phyloP scores from a whole-genome alignment of 345 rosid genomes.

The Euphorbia lathyris region DNA sequence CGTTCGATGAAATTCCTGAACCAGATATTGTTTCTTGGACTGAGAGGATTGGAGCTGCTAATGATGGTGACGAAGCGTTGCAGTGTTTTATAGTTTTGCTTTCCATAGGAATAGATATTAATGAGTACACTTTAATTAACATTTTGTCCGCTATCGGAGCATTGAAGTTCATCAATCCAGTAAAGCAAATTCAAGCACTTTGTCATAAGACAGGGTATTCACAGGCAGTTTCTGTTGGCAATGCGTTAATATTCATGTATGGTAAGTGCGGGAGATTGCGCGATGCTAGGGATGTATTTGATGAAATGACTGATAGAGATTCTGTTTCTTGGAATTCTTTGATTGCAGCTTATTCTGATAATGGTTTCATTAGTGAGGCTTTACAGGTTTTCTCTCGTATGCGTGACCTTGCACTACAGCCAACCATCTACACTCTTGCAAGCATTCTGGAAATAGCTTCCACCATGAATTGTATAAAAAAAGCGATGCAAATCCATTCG shows the following conservation, averaged over 20 bases:
- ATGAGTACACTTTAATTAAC: conserved; percentile 35
- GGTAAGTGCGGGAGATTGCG: conserved; percentile 27
- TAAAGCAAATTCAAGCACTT: conserved; percentile 40
- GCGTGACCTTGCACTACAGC: conserved; percentile 16
- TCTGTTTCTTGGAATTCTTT: conserved; percentile 44
- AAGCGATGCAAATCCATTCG: conserved; percentile 35
- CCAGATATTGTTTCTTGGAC: conserved; percentile 44
- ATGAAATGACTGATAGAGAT: conserved; percentile 29
- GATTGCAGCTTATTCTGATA: conserved; percentile 38
- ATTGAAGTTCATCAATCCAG: conserved; percentile 20
- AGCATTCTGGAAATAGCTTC: conserved; percentile 36
- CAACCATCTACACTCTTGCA: conserved; percentile 29
- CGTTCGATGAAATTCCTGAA: conserved; percentile 42
- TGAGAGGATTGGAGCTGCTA: conserved; percentile 40
- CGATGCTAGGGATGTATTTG: conserved; percentile 31
- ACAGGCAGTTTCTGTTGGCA: conserved; percentile 32
- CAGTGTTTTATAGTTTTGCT: conserved; percentile 26
- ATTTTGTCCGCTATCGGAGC: conserved; percentile 29
- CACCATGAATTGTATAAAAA: conserved; percentile 22
- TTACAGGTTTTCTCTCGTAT: conserved; percentile 28
- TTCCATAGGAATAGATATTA: conserved; percentile 19
- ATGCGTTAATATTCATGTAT: conserved; percentile 37
- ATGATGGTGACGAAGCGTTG: conserved; percentile 31
- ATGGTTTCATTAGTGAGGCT: conserved; percentile 30
- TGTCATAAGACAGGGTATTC: conserved; percentile 31